Percentiles rank a stretch among this genome's conserved stretches.
phyloP scores from a whole-genome alignment of 2,329 filamentous ascomycete genomes.

The Plectosphaerella sp. region DNA sequence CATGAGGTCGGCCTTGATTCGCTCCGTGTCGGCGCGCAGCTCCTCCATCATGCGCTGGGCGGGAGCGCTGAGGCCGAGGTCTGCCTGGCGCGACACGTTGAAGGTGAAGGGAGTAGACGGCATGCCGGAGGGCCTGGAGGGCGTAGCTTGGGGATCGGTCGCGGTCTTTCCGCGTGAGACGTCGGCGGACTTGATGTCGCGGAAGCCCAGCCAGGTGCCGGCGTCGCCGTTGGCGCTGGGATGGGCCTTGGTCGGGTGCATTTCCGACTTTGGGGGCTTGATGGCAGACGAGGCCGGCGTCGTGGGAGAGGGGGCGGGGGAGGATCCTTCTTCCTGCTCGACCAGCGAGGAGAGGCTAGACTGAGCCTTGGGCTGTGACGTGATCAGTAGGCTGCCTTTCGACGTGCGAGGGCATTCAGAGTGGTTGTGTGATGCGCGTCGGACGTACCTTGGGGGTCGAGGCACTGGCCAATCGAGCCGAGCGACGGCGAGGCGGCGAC shows the following conservation, averaged over 20 bases:
- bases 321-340: conserved; percentile 30
- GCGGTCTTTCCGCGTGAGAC: conserved; percentile 32
- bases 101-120: conserved; percentile 63
- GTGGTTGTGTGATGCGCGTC: conserved; percentile 3
- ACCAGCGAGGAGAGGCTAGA: conserved; percentile 34
- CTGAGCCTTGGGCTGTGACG: conserved; percentile 18
- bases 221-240: conserved; percentile 74
- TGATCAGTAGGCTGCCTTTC: conserved; percentile 1
- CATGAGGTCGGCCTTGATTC: conserved; percentile 17
- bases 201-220: conserved; percentile 77
- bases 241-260: conserved; percentile 86
- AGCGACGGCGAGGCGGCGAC: conserved; percentile 38
- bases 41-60: conserved; percentile 60
- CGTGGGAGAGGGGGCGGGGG: conserved; percentile 25
- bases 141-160: conserved; percentile 50
- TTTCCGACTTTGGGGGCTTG: conserved; percentile 72
- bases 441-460: conserved; percentile 26
- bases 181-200: conserved; percentile 60
- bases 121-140: conserved; percentile 50
- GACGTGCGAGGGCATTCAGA: conserved; percentile 5
- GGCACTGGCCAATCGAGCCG: conserved; percentile 35
- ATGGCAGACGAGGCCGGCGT: conserved; percentile 64
- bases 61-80: conserved; percentile 55
- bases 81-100: conserved; percentile 49
- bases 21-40: conserved; percentile 48